Base-by-base conservation (phyloP, 2,329 filamentous ascomycete genomes). In the Trichoderma koningii region DNA sequence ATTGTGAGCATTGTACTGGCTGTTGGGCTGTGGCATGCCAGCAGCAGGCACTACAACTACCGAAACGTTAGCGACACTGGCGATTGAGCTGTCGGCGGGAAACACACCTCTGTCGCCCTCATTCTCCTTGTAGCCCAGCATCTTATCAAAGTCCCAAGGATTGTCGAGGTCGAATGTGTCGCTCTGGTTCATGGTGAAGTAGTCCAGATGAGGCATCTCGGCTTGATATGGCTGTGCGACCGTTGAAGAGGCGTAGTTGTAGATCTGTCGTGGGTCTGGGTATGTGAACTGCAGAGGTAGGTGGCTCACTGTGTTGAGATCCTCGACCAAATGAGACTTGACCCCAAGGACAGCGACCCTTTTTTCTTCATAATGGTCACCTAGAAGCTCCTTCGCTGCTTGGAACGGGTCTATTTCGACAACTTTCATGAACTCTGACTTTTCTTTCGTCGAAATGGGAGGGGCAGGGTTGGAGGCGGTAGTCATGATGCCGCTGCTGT, bases 401-500 rank as follows among this genome's bases (percentile, higher is more conserved):
- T 69, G 66, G 12, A 67, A 47, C 2, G 69, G 67, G 38, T 71
- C 62, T 6, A 59, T 48, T 10, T 53, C 63, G 41, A 73, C 64
- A 2, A 56, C 67, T 12, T 69, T 55, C 7, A 74, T 66, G 55
- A 72, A 71, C 15, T 66, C 56, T 7, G 66, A 19, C 63, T 72
- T 74, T 19, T 68, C 63, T 28, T 57, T 55, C 2, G 66, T 71
- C 34, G 64, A 57, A n/a, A 55, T 42, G 30, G 67, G 53, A 2
- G 65, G 66, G 7, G 57, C 51, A 30, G 57, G 60, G 1, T 53
- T 30, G 7, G 42, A 38, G 17, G 66, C 53, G 9, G 71, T 70
- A 1, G 71, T 69, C 70, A 75, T 74, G 47, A 75, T 70, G 38
- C 69, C 67, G 52, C 67, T 73, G 34, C 61, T 69, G 63, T 66